Evolutionary conservation across 2,329 filamentous ascomycete genomes (phyloP).

Genomic region (Nothophoma quercina): DNA sequence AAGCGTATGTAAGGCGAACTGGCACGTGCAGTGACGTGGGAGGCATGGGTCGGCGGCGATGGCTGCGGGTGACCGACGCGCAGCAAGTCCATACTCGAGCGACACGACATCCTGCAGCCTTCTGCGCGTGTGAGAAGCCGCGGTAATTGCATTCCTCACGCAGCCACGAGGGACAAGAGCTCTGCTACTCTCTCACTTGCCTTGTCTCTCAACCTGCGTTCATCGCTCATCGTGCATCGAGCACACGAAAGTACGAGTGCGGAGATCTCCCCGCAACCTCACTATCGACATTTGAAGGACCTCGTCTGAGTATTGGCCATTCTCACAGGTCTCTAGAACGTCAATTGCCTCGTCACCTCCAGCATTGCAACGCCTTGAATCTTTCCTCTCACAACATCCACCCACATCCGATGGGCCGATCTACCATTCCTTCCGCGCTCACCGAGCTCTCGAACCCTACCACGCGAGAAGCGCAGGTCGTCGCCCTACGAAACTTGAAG

Average conservation of each 20-base stretch:
- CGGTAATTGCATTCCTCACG: background rate
- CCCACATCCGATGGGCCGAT: conserved; percentile 42
- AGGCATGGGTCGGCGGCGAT: conserved; percentile 9
- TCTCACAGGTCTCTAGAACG: background rate
- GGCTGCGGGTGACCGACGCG: conserved; percentile 1
- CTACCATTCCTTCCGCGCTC: conserved; percentile 46
- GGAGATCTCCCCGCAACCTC: conserved; percentile 24
- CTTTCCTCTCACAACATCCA: background rate
- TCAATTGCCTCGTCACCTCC: background rate
- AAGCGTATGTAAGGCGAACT: too few relatives aligned
- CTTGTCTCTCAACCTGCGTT: too few relatives aligned
- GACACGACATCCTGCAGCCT: conserved; percentile 12
- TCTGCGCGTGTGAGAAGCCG: conserved; percentile 1
- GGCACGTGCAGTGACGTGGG: conserved; percentile 23
- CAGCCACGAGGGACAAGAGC: too few relatives aligned
- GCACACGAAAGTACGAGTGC: conserved; percentile 15
- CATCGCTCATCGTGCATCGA: conserved; percentile 1
- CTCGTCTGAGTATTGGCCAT: background rate
- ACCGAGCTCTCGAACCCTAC: conserved; percentile 49
- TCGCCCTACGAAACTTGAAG: conserved; percentile 76
- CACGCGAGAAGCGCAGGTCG: conserved; percentile 51
- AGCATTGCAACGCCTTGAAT: background rate
- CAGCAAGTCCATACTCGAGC: conserved; percentile 5
- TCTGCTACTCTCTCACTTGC: too few relatives aligned
- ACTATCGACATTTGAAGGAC: conserved; percentile 3